These are phyloP conservation scores for Phytopythium montanum DNA, from an alignment of 352 stramenopile genomes.

Conservation along the genomic window DNA sequence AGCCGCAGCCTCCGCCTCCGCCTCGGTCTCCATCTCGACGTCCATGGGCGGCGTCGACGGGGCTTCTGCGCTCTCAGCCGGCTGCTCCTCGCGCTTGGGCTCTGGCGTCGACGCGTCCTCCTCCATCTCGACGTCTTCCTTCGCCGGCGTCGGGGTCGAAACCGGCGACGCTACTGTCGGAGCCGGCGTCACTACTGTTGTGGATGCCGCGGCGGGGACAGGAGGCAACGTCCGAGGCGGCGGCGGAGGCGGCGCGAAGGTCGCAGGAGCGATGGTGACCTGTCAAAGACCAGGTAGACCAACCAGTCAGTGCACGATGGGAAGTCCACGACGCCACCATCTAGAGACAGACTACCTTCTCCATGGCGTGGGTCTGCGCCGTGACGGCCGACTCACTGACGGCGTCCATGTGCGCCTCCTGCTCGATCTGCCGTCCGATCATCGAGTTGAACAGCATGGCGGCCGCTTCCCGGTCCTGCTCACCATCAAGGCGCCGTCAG, in stretches of 20 bases:
- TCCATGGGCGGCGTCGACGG: conserved; percentile 19
- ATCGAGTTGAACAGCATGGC: conserved; percentile 73
- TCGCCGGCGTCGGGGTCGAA: conserved; percentile 15
- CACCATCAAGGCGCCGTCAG: conserved; percentile 3
- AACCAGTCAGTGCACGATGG: background rate
- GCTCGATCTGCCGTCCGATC: conserved; percentile 57
- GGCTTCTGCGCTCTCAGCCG: conserved; percentile 3
- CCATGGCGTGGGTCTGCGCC: conserved; percentile 35
- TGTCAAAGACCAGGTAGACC: background rate
- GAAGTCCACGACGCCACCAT: no score
- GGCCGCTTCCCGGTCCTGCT: conserved; percentile 73
- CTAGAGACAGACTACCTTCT: conserved; percentile 15
- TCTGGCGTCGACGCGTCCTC: conserved; percentile 11
- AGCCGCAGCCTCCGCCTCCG: conserved; percentile 3
- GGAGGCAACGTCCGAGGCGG: conserved; percentile 13
- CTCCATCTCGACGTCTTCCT: conserved; percentile 12
- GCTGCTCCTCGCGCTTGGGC: conserved; percentile 2
- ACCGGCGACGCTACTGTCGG: conserved; percentile 10
- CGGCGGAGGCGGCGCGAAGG: conserved; percentile 21
- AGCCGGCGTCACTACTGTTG: conserved; percentile 4
- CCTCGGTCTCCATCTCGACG: conserved; percentile 53
- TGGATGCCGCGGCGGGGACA: background rate
- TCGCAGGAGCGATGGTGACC: conserved; percentile 27
- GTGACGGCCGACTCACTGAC: conserved; percentile 24
- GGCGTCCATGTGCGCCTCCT: conserved; percentile 45